phyloP scores from a whole-genome alignment of 2,329 filamentous ascomycete species.

The Colletotrichum horii region DNA sequence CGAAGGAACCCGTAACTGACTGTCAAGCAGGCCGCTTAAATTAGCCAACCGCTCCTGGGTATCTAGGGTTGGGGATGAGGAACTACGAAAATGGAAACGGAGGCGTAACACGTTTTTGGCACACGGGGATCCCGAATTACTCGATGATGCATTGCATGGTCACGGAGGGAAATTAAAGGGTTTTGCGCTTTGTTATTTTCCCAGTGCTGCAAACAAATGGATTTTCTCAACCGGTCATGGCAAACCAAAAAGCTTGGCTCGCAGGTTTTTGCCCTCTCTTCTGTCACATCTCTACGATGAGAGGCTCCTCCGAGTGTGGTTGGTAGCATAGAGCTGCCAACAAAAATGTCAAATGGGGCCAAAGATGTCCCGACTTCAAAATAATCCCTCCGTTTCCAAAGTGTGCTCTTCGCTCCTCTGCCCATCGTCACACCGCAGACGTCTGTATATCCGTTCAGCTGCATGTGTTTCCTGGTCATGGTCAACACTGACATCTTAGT shows the following conservation, averaged over 20 bases:
- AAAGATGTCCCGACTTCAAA: constrained; percentile 21
- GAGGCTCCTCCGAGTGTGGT: constrained; percentile 15
- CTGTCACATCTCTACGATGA: neutral
- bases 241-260: constrained; percentile 17
- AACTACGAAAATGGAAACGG: constrained; percentile 22
- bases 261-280: constrained; percentile 3
- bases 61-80: constrained; percentile 21
- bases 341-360: constrained; percentile 20
- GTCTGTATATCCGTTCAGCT: neutral
- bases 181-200: constrained; percentile 20
- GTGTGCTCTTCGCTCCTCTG: neutral
- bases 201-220: constrained; percentile 23
- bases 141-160: constrained; percentile 24
- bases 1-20: neutral
- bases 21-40: constrained; percentile 13
- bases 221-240: constrained; percentile 22
- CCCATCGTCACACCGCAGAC: neutral
- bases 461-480: neutral
- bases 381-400: neutral
- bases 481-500: neutral
- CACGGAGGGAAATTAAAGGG: constrained; percentile 23
- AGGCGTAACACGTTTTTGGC: constrained; percentile 25
- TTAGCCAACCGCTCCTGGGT: constrained; percentile 17
- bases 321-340: constrained; percentile 21
- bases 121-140: constrained; percentile 23